Base-by-base conservation (phyloP, 2,329 filamentous ascomycete genomes). In the Emergomyces orientalis region DNA sequence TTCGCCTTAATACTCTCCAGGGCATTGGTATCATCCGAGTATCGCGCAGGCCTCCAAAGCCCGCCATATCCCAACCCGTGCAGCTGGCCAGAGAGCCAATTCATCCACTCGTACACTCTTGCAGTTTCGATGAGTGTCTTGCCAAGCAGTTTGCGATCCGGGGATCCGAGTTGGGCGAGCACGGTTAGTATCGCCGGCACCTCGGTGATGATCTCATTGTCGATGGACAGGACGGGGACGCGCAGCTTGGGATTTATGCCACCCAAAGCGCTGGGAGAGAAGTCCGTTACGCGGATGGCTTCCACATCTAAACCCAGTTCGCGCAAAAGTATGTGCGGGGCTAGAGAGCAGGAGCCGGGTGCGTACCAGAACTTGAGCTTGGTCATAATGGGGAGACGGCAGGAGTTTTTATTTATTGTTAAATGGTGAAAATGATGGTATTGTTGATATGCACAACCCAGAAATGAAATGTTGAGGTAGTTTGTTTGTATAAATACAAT, bases 41-140 rank as follows among this genome's bases (percentile, higher is more conserved):
- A 72, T 25, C 72, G 66, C 1, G 66, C 59, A 3, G 70, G 68
- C 41, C 72, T 59, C 41, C 71, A 67, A 1, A 72, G 39, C 9
- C 64, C 66, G 1, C 69, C 70, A 61, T 70, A 75, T 1, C 57
- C 71, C 9, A 66, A 64, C 0, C 66, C 69, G 63, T 77, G 74
- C 7, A 76, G 25, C 0, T 69, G 71, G 0, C 72, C 72, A 3
- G 72, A 71, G 1, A 77, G 39, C 65, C 69, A 77, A 57, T 69
- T 71, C 56, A 75, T 56, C 75, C 75, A 77, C 62, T 76, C 75
- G 34, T 72, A 72, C 2, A 69, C 66, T 8, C 71, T 70, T 17
- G 72, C 64, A 1, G 59, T 70, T 14, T 77, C 73, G 1, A 74
- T 34, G 0, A 63, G 63, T 1, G 68, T 72, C 32, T 60, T 65